Conservation (phyloP, 768 basidiomycete species). For the Lentinula sp. region DNA sequence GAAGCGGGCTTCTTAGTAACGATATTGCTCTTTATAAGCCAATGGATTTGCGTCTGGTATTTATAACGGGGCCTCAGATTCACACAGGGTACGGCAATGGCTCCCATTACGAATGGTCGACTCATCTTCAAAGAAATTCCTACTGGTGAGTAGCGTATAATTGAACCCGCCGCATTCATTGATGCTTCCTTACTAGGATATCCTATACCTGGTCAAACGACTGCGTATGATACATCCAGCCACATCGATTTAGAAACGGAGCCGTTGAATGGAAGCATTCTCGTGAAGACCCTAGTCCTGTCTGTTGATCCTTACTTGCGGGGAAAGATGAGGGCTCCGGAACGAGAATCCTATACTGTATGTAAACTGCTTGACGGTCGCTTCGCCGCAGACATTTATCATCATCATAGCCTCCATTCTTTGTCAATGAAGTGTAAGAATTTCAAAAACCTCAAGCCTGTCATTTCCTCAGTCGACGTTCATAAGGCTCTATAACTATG, state of each 20-base stretch:
- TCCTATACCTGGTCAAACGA: conserved; percentile 20
- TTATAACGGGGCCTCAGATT: conserved; percentile 20
- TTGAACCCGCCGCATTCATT: neutral
- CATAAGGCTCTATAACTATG: conserved; percentile 9
- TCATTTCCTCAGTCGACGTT: neutral
- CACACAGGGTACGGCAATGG: neutral
- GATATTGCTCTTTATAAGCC: too few species aligned
- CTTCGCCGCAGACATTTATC: neutral
- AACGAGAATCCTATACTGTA: conserved; percentile 12
- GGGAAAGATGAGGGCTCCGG: conserved; percentile 19
- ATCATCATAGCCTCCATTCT: conserved; percentile 3
- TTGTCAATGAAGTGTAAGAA: conserved; percentile 10
- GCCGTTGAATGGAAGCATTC: conserved; percentile 18
- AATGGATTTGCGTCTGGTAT: conserved; percentile 42
- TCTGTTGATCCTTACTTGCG: conserved; percentile 30
- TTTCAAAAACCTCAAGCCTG: too few species aligned
- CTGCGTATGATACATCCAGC: conserved; percentile 18
- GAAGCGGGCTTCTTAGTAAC: too few species aligned
- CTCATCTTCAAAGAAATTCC: conserved; percentile 23
- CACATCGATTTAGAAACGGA: conserved; percentile 29
- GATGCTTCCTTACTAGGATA: conserved; percentile 5
- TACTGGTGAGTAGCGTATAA: neutral
- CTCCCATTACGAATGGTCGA: conserved; percentile 15
- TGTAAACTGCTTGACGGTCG: neutral
- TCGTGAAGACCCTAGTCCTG: conserved; percentile 28